A percentile compares a stretch with the other conserved stretches of the same genome.
These are phyloP conservation scores for Graphilbum fragrans DNA, from an alignment of 2,329 filamentous ascomycete species.

Conservation along the genomic window DNA sequence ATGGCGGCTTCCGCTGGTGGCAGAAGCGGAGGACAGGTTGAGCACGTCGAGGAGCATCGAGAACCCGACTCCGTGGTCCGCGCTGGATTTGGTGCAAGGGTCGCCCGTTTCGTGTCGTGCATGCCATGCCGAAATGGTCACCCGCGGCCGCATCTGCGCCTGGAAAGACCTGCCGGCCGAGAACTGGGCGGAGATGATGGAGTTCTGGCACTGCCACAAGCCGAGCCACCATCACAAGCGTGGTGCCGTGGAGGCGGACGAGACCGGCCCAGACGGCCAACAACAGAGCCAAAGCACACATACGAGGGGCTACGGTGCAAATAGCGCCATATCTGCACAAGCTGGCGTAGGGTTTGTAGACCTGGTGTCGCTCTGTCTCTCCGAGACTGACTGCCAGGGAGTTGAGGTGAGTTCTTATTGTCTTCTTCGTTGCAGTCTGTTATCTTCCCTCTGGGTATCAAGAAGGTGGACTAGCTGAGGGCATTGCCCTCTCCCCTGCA, in stretches of 20 bases:
- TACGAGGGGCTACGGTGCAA: constrained; percentile 66
- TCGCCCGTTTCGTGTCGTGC: constrained; percentile 28
- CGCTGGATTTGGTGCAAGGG: constrained; percentile 29
- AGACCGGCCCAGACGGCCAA: neutral
- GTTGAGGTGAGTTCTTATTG: constrained; percentile 24
- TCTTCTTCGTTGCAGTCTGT: constrained; percentile 6
- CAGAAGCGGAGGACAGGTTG: constrained; percentile 7
- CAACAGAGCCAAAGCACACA: neutral
- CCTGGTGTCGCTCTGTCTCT: constrained; percentile 62
- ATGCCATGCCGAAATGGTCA: constrained; percentile 26
- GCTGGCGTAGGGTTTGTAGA: constrained; percentile 67
- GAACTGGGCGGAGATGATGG: constrained; percentile 99
- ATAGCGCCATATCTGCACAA: constrained; percentile 57
- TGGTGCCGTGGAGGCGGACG: no score
- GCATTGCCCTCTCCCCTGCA: constrained; percentile 27
- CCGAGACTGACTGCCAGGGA: constrained; percentile 49
- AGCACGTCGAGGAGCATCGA: constrained; percentile 11
- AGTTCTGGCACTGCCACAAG: constrained; percentile 99
- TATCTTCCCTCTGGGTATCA: constrained; percentile 27
- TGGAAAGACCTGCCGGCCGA: constrained; percentile 96
- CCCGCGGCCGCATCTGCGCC: constrained; percentile 24
- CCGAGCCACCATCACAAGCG: constrained; percentile 40
- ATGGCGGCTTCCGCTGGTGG: constrained; percentile 37
- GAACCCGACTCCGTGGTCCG: constrained; percentile 39
- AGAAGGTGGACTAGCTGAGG: constrained; percentile 48